A percentile compares a stretch with the other conserved stretches of the same genome.
Conservation (phyloP, 2,329 filamentous ascomycete genomes). For the Aspergillus cejpii region DNA sequence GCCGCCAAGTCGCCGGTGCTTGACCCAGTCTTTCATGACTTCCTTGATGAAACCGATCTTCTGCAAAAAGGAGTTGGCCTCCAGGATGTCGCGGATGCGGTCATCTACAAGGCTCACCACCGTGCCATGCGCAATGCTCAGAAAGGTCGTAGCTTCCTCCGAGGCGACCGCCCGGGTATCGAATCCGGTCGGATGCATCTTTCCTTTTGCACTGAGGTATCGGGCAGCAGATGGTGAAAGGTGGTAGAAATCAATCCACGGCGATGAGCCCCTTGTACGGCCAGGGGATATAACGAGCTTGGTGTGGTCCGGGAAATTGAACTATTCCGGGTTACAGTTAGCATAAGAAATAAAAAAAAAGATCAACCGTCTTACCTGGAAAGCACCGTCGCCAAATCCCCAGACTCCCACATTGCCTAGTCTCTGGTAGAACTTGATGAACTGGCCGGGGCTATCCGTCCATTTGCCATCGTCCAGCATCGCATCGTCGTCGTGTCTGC, state of each 20-base stretch:
- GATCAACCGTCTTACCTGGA: conserved; percentile 32
- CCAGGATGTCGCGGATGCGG: conserved; percentile 38
- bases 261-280: conserved; percentile 34
- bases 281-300: conserved; percentile 44
- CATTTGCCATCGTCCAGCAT: conserved; percentile 24
- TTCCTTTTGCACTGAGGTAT: conserved; percentile 38
- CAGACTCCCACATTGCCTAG: conserved; percentile 49
- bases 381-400: conserved; percentile 46
- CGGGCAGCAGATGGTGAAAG: conserved; percentile 43
- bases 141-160: conserved; percentile 37
- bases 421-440: conserved; percentile 47
- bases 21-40: conserved; percentile 38
- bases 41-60: conserved; percentile 40
- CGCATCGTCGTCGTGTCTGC: conserved; percentile 36
- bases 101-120: conserved; percentile 31
- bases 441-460: conserved; percentile 30
- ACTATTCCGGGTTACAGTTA: conserved; percentile 19
- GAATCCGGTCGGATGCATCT: conserved; percentile 40
- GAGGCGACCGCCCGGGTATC: conserved; percentile 39
- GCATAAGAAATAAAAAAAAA: conserved; percentile 1
- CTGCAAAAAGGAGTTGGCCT: conserved; percentile 41
- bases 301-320: conserved; percentile 50
- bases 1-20: conserved; percentile 34
- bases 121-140: conserved; percentile 36
- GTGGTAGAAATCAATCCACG: conserved; percentile 46